Evolutionary conservation across 768 basidiomycete species (phyloP).

Genomic region (Mycena haematopus): DNA sequence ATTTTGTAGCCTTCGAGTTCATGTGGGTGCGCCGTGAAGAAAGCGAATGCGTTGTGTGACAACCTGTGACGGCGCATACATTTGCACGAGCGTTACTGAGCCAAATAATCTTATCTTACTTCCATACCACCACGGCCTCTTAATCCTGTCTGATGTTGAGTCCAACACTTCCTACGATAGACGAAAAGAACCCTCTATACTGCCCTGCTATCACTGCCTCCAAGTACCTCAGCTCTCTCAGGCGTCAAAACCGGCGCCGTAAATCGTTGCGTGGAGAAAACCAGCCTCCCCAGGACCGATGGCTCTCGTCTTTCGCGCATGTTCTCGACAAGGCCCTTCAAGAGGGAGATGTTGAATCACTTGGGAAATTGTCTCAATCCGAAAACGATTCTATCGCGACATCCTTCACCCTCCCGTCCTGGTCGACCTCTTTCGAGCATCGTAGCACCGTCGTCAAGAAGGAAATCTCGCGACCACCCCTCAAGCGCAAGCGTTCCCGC

Average conservation of each 20-base stretch:
- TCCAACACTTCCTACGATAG: conserved; percentile 43
- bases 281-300: conserved; percentile 24
- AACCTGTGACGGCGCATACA: background rate
- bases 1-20: background rate
- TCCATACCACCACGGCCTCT: conserved; percentile 21
- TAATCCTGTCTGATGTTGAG: conserved; percentile 9
- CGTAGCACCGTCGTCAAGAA: conserved; percentile 14
- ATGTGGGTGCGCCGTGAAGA: no score
- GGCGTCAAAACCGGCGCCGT: conserved; percentile 36
- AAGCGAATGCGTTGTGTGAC: no score
- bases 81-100: background rate
- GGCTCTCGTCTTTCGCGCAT: conserved; percentile 42
- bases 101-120: conserved; percentile 6
- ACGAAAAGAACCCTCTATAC: conserved; percentile 64
- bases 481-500: conserved; percentile 40
- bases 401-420: conserved; percentile 4
- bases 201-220: conserved; percentile 57
- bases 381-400: conserved; percentile 11
- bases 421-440: conserved; percentile 21
- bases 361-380: conserved; percentile 4
- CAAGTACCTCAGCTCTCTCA: conserved; percentile 53
- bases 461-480: conserved; percentile 6
- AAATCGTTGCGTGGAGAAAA: conserved; percentile 20
- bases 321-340: conserved; percentile 40
- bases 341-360: conserved; percentile 22